Percentiles rank a stretch among this genome's conserved stretches.
phyloP scores from a whole-genome alignment of 805 yeast genomes.

The Ogataea trehalophila region DNA sequence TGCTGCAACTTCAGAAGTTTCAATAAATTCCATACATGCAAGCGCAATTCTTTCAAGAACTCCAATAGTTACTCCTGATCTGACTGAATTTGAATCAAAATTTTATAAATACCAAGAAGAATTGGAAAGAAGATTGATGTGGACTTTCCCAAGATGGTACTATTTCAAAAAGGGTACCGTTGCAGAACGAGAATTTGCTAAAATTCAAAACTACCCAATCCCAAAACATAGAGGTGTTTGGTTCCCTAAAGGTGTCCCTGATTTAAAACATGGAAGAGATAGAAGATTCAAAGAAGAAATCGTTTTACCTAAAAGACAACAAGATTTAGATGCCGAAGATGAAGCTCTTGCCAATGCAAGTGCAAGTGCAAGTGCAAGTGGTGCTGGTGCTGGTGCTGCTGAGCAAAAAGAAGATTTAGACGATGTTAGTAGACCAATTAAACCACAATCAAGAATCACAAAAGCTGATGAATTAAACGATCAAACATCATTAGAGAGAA shows the following conservation, averaged over 20 bases:
- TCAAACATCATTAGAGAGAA: conserved; percentile 67
- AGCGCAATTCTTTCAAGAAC: conserved; percentile 69
- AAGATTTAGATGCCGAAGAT: conserved; percentile 29
- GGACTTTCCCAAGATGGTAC: conserved; percentile 95
- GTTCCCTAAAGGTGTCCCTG: conserved; percentile 82
- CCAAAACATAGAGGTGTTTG: conserved; percentile 69
- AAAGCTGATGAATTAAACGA: conserved; percentile 69
- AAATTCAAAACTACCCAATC: conserved; percentile 72
- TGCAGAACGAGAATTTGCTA: conserved; percentile 73
- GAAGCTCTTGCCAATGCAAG: conserved; percentile 6
- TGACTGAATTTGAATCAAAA: conserved; percentile 63
- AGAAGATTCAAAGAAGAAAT: conserved; percentile 77
- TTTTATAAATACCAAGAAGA: conserved; percentile 83
- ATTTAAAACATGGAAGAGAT: conserved; percentile 83
- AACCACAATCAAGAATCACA: conserved; percentile 67
- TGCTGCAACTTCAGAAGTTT: neutral
- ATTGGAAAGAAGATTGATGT: conserved; percentile 85
- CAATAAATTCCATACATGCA: conserved; percentile 30
- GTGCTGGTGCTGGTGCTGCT: too few species aligned
- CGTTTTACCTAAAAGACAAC: conserved; percentile 59
- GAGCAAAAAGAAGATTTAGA: conserved; percentile 34
- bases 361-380: too few species aligned
- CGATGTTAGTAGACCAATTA: conserved; percentile 63
- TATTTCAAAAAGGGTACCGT: conserved; percentile 88
- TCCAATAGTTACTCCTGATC: conserved; percentile 80